Evolutionary conservation across 2,329 filamentous ascomycete genomes (phyloP).

Genomic region (Aureobasidium zeae): DNA sequence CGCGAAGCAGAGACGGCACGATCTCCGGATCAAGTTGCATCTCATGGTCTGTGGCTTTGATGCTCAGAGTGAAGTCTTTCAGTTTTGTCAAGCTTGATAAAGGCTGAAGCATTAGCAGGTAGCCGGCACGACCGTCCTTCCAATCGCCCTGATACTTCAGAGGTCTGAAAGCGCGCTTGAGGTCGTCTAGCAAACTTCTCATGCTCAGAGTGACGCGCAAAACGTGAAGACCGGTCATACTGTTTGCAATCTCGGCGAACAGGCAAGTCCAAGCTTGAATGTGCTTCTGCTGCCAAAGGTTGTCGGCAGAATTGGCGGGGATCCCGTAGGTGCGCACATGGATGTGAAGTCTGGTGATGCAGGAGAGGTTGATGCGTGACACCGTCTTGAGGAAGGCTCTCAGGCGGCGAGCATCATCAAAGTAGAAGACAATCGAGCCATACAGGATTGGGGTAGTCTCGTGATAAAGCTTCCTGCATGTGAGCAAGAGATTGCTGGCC

Average conservation of each 20-base stretch:
- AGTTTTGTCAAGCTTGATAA: slow-evolving; percentile 2
- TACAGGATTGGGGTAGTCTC: slow-evolving; percentile 1
- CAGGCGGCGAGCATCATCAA: slow-evolving; percentile 12
- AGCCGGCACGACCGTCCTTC: slow-evolving; percentile 2
- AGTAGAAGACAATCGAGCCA: slow-evolving; percentile 6
- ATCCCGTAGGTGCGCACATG: slow-evolving; percentile 8
- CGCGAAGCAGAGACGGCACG: neutral
- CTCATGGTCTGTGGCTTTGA: slow-evolving; percentile 4
- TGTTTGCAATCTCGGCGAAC: neutral
- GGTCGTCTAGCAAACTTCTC: neutral
- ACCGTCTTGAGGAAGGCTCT: slow-evolving; percentile 8
- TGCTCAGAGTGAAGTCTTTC: neutral
- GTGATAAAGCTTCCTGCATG: neutral
- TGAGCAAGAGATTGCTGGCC: neutral
- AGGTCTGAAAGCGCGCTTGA: slow-evolving; percentile 4
- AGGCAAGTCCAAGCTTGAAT: slow-evolving; percentile 1
- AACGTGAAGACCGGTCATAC: slow-evolving; percentile 3
- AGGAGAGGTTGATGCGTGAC: neutral
- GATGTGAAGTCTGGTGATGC: slow-evolving; percentile 1
- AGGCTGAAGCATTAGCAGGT: slow-evolving; percentile 11
- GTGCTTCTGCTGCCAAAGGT: slow-evolving; percentile 7
- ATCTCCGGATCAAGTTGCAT: neutral
- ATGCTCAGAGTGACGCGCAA: neutral
- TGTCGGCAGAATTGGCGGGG: neutral
- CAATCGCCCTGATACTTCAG: neutral